phyloP scores from a whole-genome alignment of 257 asterid genomes.

The Marsdenia floribunda region DNA sequence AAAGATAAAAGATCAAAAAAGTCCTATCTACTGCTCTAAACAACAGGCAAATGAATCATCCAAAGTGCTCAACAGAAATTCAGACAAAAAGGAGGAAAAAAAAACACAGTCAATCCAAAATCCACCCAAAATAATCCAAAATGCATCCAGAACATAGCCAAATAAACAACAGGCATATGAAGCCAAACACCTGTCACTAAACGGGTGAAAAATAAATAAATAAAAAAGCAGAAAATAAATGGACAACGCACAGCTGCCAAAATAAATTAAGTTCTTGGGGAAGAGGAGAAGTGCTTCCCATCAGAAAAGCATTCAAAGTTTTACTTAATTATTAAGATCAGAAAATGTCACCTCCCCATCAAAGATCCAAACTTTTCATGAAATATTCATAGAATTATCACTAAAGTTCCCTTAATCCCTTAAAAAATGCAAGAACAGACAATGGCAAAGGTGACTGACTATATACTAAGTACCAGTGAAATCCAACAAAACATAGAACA shows the following conservation, averaged over 20 bases:
- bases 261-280: slow-evolving; percentile 1
- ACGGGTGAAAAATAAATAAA: too few species aligned
- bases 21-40: too few species aligned
- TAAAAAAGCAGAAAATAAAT: not conserved
- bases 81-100: too few species aligned
- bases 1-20: too few species aligned
- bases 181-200: slow-evolving; percentile 27
- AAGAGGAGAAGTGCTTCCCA: not conserved
- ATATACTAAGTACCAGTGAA: not conserved
- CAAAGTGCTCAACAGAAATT: too few species aligned
- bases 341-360: not conserved
- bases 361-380: slow-evolving; percentile 12
- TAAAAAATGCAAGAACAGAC: not conserved
- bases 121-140: too few species aligned
- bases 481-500: not conserved
- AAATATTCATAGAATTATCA: not conserved
- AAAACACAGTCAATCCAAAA: too few species aligned
- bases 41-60: too few species aligned
- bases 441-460: not conserved
- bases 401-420: not conserved
- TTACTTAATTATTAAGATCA: slow-evolving; percentile 1
- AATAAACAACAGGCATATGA: too few species aligned
- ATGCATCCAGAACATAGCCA: too few species aligned
- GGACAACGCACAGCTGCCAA: not conserved
- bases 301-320: not conserved